Conservation (phyloP, 2,329 filamentous ascomycete genomes). For the Polytolypa hystricis region DNA sequence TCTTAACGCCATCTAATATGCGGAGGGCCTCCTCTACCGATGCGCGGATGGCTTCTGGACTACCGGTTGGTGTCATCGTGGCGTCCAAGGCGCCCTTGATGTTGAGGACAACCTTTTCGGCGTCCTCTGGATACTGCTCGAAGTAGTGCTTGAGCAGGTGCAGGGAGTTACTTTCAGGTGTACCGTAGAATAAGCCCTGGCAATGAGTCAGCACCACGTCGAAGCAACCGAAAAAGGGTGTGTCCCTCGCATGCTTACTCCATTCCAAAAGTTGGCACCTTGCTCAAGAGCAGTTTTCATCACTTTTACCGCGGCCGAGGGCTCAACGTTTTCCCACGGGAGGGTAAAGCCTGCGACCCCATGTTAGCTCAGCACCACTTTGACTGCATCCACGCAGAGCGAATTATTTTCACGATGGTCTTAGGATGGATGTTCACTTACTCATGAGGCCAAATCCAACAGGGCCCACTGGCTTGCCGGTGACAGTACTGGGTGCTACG, state of each 20-base stretch:
- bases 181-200: constrained; percentile 26
- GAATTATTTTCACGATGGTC: neutral
- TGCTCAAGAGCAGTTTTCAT: constrained; percentile 41
- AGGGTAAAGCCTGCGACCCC: constrained; percentile 16
- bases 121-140: constrained; percentile 18
- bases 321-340: constrained; percentile 10
- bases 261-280: constrained; percentile 23
- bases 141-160: constrained; percentile 20
- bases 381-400: constrained; percentile 5
- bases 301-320: constrained; percentile 20
- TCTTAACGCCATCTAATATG: constrained; percentile 39
- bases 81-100: constrained; percentile 18
- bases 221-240: too few species aligned
- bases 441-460: constrained; percentile 19
- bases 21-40: constrained; percentile 45
- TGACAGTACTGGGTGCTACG: too few species aligned
- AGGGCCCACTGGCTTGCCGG: constrained; percentile 16
- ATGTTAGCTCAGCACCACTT: neutral
- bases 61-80: constrained; percentile 34
- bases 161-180: constrained; percentile 18
- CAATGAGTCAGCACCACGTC: too few species aligned
- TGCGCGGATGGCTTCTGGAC: constrained; percentile 39
- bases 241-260: too few species aligned
- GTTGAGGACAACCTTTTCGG: constrained; percentile 18
- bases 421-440: constrained; percentile 7